Percentiles rank a stretch among this genome's conserved stretches.
These are phyloP conservation scores for Daedalea quercina DNA, from an alignment of 768 basidiomycete species.

Conservation along the genomic window DNA sequence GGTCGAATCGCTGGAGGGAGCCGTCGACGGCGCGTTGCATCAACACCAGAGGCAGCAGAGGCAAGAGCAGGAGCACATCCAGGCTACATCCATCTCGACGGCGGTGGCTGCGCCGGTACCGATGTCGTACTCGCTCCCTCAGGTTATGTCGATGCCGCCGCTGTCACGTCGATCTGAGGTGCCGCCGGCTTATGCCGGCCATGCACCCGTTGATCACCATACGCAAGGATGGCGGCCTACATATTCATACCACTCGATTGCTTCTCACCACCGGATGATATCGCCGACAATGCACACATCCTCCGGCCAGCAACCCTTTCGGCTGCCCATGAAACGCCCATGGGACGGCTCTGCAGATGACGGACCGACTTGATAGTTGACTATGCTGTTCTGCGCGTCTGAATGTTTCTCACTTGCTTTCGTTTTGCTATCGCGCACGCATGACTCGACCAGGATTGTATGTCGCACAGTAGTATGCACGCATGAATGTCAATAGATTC, in stretches of 20 bases:
- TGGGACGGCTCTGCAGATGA: constrained; percentile 9
- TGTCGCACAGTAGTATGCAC: neutral
- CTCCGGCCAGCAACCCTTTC: too few relatives aligned
- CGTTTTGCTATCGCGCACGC: neutral
- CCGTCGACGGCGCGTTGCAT: neutral
- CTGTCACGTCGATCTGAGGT: neutral
- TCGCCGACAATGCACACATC: too few relatives aligned
- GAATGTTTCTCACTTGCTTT: neutral
- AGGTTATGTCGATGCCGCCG: neutral
- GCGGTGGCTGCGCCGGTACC: neutral
- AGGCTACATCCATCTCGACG: neutral
- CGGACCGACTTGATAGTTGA: neutral
- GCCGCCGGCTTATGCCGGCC: neutral
- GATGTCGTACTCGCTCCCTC: neutral
- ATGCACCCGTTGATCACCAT: neutral
- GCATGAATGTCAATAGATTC: neutral
- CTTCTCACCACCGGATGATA: neutral
- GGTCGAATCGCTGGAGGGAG: constrained; percentile 33
- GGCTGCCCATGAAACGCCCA: neutral
- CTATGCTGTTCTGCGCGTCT: too few relatives aligned
- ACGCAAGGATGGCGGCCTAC: neutral
- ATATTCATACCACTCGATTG: neutral
- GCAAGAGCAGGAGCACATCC: neutral
- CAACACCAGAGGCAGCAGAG: neutral
- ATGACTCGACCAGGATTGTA: neutral